A percentile compares a stretch with the other conserved stretches of the same genome.
Conservation (phyloP, 345 rosid species). For the Citrus trifoliata region DNA sequence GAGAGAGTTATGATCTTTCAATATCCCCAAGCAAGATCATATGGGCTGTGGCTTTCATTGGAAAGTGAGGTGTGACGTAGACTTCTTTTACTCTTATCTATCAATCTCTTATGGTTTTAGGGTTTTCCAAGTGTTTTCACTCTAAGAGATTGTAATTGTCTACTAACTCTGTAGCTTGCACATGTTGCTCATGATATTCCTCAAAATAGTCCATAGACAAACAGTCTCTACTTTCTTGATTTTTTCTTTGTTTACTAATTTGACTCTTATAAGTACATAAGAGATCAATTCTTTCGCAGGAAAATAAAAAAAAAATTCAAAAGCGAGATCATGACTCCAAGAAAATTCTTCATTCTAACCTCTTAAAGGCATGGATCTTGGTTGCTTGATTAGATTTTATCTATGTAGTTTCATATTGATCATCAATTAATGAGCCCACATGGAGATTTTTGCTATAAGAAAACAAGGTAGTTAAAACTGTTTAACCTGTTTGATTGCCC, state of each 20-base stretch:
- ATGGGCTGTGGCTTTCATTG: constrained; percentile 43
- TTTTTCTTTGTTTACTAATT: background rate
- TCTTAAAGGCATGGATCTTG: background rate
- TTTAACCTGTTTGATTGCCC: background rate
- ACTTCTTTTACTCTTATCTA: constrained; percentile 12
- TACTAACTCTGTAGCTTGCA: background rate
- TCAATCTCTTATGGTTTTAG: constrained; percentile 20
- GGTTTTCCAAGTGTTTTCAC: constrained; percentile 16
- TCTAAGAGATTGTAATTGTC: constrained; percentile 4
- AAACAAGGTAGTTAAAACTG: constrained; percentile 13
- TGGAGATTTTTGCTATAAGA: background rate
- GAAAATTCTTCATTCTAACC: background rate
- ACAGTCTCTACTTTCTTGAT: background rate
- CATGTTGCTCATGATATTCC: background rate
- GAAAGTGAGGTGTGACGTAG: constrained; percentile 34
- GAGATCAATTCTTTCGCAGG: background rate
- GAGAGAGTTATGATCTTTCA: constrained; percentile 35
- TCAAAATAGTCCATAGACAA: background rate
- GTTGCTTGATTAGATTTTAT: constrained; percentile 22
- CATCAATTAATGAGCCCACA: background rate
- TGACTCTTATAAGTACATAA: background rate
- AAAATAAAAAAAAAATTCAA: background rate
- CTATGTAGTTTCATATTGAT: constrained; percentile 11
- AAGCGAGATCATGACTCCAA: constrained; percentile 11
- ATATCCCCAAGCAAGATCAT: constrained; percentile 51